Evolutionary conservation across 2,329 filamentous ascomycete genomes (phyloP).

Genomic region (Ilyonectria destructans): DNA sequence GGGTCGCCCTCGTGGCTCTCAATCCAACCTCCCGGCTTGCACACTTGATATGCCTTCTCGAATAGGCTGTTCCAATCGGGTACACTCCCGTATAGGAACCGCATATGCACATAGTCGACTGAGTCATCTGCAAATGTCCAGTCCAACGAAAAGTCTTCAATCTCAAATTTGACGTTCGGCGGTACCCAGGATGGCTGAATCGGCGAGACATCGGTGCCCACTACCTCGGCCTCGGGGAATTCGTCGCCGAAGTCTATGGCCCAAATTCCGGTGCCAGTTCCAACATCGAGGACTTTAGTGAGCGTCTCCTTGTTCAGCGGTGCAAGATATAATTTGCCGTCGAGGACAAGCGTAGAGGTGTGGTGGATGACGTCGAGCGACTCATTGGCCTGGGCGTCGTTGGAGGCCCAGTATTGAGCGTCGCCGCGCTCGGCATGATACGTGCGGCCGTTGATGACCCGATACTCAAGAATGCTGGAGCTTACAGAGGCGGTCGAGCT

Average conservation of each 20-base stretch:
- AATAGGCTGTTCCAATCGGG: conserved; percentile 70
- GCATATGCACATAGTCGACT: conserved; percentile 75
- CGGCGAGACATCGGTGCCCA: conserved; percentile 71
- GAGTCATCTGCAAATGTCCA: conserved; percentile 52
- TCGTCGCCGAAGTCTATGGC: conserved; percentile 63
- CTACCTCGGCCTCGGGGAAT: conserved; percentile 62
- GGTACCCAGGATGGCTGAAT: conserved; percentile 70
- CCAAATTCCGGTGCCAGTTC: conserved; percentile 58
- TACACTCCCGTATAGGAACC: conserved; percentile 71
- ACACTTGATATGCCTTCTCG: conserved; percentile 64
- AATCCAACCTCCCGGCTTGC: conserved; percentile 70
- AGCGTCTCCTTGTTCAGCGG: conserved; percentile 23
- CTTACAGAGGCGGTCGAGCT: conserved; percentile 40
- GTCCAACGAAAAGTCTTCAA: conserved; percentile 51
- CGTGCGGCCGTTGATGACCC: conserved; percentile 42
- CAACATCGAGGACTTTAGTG: conserved; percentile 36
- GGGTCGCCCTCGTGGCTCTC: conserved; percentile 52
- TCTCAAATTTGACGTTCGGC: conserved; percentile 61
- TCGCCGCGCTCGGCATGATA: conserved; percentile 42
- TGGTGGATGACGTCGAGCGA: conserved; percentile 41
- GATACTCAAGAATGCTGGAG: conserved; percentile 41
- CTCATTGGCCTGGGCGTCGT: conserved; percentile 39
- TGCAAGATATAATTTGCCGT: conserved; percentile 35
- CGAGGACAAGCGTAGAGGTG: conserved; percentile 31
- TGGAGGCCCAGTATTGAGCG: conserved; percentile 42